Evolutionary conservation across 768 basidiomycete genomes (phyloP).

Genomic region (Auricularia auricula-judae): DNA sequence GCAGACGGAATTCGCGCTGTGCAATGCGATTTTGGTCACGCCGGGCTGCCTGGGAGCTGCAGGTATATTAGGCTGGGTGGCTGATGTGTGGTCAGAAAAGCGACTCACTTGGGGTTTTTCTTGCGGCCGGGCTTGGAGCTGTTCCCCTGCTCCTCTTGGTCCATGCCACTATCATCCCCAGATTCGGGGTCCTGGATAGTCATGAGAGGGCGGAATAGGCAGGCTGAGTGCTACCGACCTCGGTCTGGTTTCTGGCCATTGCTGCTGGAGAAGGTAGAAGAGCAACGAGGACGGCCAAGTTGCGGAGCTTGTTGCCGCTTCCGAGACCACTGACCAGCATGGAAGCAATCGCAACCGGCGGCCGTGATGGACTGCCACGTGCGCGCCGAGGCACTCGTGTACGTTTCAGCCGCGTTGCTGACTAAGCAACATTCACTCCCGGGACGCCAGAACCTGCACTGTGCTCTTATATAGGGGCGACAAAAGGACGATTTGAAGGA

Average conservation of each 20-base stretch:
- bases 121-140: slow-evolving; percentile 61
- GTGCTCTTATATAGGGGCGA: too few relatives aligned
- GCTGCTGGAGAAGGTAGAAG: neutral
- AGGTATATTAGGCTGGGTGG: slow-evolving; percentile 17
- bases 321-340: too few relatives aligned
- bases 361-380: too few relatives aligned
- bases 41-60: slow-evolving; percentile 76
- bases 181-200: slow-evolving; percentile 50
- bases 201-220: neutral
- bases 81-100: neutral
- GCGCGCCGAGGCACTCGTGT: too few relatives aligned
- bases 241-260: neutral
- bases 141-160: slow-evolving; percentile 11
- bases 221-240: neutral
- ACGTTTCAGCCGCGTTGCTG: too few relatives aligned
- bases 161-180: slow-evolving; percentile 12
- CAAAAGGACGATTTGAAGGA: too few relatives aligned
- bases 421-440: too few relatives aligned
- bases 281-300: too few relatives aligned
- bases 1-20: slow-evolving; percentile 82
- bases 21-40: slow-evolving; percentile 88
- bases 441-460: too few relatives aligned
- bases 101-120: slow-evolving; percentile 77
- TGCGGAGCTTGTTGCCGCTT: too few relatives aligned
- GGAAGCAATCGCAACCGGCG: too few relatives aligned